Evolutionary conservation across 148 eudicot genomes (phyloP).

Genomic region (Rhododendron williamsianum): DNA sequence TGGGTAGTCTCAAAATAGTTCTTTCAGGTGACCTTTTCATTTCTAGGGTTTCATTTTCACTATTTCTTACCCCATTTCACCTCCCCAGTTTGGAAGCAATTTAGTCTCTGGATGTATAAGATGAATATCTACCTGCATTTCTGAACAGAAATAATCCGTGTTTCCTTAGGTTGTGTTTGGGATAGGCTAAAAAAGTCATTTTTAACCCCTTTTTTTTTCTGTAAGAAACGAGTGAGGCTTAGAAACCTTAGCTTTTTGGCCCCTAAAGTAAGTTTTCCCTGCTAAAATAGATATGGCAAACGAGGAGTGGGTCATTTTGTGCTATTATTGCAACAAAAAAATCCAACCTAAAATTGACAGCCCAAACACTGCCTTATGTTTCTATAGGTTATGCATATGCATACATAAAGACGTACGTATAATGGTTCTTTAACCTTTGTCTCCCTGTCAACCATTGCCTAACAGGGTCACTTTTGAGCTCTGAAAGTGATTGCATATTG

Average conservation of each 20-base stretch:
- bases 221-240: not conserved
- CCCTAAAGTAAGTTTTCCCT: not conserved
- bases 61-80: not conserved
- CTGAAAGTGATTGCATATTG: constrained; percentile 16
- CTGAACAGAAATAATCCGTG: not conserved
- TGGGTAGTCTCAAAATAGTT: not conserved
- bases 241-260: not conserved
- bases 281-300: not conserved
- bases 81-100: not conserved
- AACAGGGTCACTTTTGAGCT: constrained; percentile 9
- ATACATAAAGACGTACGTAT: not conserved
- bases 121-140: not conserved
- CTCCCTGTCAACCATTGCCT: constrained; percentile 3
- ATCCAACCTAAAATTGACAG: not conserved
- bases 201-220: not conserved
- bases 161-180: not conserved
- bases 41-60: not conserved
- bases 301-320: not conserved
- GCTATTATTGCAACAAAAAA: not conserved
- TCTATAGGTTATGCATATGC: not conserved
- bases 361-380: not conserved
- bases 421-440: not conserved
- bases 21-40: not conserved
- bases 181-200: not conserved
- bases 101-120: not conserved